phyloP scores from a whole-genome alignment of 352 stramenopile species.

The Globisporangium spiculum region DNA sequence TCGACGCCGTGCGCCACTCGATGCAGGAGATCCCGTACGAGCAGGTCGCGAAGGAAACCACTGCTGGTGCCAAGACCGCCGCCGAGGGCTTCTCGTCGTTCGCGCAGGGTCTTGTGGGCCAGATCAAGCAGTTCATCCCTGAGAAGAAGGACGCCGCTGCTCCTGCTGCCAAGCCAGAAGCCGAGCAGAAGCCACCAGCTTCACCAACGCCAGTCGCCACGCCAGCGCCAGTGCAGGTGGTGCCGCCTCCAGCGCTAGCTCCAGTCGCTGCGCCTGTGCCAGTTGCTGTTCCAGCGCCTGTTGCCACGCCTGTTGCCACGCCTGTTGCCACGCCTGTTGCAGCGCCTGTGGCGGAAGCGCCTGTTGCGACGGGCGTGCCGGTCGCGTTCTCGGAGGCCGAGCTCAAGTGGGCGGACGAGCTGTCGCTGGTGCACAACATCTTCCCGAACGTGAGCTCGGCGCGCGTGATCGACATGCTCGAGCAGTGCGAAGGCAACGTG shows the following conservation, averaged over 20 bases:
- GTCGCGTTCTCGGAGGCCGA: conserved; percentile 56
- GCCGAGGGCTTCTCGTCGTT: conserved; percentile 62
- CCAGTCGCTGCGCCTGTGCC: conserved; percentile 7
- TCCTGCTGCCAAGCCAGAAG: conserved; percentile 10
- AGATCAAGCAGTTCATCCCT: conserved; percentile 62
- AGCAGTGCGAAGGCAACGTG: conserved; percentile 63
- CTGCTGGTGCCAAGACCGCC: conserved; percentile 36
- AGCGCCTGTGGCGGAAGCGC: conserved; percentile 7
- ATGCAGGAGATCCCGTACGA: conserved; percentile 45
- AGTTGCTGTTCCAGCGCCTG: conserved; percentile 8
- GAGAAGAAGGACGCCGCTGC: conserved; percentile 39
- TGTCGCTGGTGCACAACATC: conserved; percentile 59
- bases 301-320: background rate
- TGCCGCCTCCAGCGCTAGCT: conserved; percentile 6
- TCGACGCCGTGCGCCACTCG: conserved; percentile 35
- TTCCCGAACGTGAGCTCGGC: conserved; percentile 51
- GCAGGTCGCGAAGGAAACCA: conserved; percentile 34
- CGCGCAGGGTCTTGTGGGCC: conserved; percentile 55
- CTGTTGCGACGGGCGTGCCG: conserved; percentile 20
- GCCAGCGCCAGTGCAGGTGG: background rate
- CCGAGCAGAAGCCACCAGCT: conserved; percentile 20
- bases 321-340: conserved; percentile 7
- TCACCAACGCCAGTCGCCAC: conserved; percentile 2
- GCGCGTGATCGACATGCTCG: conserved; percentile 54
- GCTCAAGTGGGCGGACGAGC: conserved; percentile 69